phyloP scores from a whole-genome alignment of 805 yeast genomes.

The Starmerella floricola region DNA sequence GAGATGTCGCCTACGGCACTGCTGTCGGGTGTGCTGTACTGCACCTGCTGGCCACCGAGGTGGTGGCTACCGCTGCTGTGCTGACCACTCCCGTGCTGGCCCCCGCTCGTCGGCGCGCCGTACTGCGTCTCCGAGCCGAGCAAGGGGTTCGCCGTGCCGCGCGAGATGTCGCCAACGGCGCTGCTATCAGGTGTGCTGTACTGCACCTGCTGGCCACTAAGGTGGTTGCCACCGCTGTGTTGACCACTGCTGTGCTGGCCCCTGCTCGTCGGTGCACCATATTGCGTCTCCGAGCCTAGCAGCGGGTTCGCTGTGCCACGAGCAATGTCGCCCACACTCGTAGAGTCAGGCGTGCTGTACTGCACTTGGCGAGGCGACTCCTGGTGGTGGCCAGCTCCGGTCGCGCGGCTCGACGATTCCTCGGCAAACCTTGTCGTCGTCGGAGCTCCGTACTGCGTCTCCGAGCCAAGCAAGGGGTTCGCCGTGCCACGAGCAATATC shows the following conservation, averaged over 20 bases:
- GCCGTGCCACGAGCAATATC: constrained; percentile 4
- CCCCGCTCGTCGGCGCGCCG: constrained; percentile 7
- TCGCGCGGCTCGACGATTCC: neutral
- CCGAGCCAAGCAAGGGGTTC: constrained; percentile 1
- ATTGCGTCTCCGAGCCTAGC: constrained; percentile 6
- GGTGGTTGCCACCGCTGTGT: no score
- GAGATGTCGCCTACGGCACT: no score
- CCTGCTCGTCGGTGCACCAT: constrained; percentile 7
- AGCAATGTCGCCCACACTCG: constrained; percentile 4
- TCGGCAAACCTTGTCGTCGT: neutral
- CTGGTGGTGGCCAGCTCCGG: neutral
- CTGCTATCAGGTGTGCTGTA: no score
- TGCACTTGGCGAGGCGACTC: constrained; percentile 4
- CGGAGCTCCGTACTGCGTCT: neutral
- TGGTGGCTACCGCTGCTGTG: no score
- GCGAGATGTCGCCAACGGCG: no score
- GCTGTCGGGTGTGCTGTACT: no score
- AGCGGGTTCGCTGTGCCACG: constrained; percentile 8
- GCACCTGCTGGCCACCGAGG: no score
- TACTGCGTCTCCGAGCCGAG: constrained; percentile 7
- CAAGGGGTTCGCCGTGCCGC: constrained; percentile 5
- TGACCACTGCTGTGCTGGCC: no score
- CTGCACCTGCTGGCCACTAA: no score
- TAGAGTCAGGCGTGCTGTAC: constrained; percentile 3
- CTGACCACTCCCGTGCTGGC: no score